Percentiles rank a stretch among this genome's conserved stretches.
Evolutionary conservation across 208 protist species (phyloP).

Genomic region (Leptomonas seymouri): DNA sequence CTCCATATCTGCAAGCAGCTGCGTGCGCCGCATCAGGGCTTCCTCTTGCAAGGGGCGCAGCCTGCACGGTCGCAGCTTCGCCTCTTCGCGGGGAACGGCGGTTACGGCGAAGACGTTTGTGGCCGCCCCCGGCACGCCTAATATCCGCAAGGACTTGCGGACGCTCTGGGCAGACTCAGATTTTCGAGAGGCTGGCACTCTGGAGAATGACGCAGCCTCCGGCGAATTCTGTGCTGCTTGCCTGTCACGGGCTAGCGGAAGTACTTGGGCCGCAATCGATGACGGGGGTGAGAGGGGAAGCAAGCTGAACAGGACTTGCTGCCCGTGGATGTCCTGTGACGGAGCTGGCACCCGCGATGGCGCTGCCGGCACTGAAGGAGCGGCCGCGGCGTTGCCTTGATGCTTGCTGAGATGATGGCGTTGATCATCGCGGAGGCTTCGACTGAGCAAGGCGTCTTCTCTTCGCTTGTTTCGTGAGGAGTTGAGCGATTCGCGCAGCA

Average conservation of each 20-base stretch:
- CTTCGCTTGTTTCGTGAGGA: not conserved
- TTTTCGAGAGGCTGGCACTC: no score
- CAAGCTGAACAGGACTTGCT: slow-evolving; percentile 10
- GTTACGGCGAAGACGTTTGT: slow-evolving; percentile 18
- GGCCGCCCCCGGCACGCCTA: not conserved
- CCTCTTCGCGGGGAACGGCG: slow-evolving; percentile 19
- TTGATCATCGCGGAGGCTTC: not conserved
- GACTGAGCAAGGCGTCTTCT: not conserved
- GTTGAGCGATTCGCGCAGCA: slow-evolving; percentile 15
- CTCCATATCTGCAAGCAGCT: slow-evolving; percentile 23
- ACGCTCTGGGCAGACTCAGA: not conserved
- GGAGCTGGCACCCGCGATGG: not conserved
- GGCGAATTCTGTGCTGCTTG: no score
- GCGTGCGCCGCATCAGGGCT: slow-evolving; percentile 13
- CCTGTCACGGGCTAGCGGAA: no score
- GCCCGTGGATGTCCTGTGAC: slow-evolving; percentile 5
- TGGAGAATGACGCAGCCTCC: no score
- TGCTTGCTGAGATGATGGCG: not conserved
- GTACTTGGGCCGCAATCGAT: no score
- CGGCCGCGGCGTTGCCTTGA: no score
- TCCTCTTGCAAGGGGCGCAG: slow-evolving; percentile 21
- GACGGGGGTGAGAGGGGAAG: not conserved
- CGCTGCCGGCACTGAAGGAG: not conserved
- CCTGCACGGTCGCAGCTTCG: slow-evolving; percentile 17
- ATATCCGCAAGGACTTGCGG: not conserved